Conservation (phyloP, 2,329 filamentous ascomycete genomes). For the Colletotrichum tanaceti region DNA sequence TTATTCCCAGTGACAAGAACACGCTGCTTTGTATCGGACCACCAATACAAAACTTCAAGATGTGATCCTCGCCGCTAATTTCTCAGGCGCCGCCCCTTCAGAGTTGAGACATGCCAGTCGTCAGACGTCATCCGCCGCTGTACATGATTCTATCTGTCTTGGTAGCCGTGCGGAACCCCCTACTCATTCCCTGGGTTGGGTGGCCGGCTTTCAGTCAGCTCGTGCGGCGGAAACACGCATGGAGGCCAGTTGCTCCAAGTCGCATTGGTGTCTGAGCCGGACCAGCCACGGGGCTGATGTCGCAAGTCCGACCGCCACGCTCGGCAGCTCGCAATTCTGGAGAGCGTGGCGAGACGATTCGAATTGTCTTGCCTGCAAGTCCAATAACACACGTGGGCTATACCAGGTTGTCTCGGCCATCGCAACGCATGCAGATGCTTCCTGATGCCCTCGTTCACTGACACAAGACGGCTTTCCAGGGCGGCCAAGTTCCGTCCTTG, state of each 20-base stretch:
- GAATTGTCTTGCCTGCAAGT: not conserved
- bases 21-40: conserved; percentile 5
- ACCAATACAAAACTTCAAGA: conserved; percentile 9
- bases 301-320: conserved; percentile 21
- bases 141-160: conserved; percentile 20
- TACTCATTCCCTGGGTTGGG: conserved; percentile 20
- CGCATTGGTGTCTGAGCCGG: conserved; percentile 21
- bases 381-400: not conserved
- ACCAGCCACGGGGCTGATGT: conserved; percentile 18
- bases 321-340: not conserved
- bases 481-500: not conserved
- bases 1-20: conserved; percentile 11
- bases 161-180: conserved; percentile 32
- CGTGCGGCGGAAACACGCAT: conserved; percentile 15
- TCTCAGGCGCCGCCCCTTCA: conserved; percentile 26
- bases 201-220: conserved; percentile 10
- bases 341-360: not conserved
- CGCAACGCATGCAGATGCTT: not conserved
- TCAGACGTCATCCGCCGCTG: conserved; percentile 25
- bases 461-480: not conserved
- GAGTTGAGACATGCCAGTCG: conserved; percentile 37
- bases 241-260: conserved; percentile 15
- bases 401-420: not conserved
- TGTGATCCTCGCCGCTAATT: conserved; percentile 30
- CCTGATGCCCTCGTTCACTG: not conserved